These are phyloP conservation scores for Globisporangium solare DNA, from an alignment of 352 stramenopile genomes.

Conservation along the genomic window DNA sequence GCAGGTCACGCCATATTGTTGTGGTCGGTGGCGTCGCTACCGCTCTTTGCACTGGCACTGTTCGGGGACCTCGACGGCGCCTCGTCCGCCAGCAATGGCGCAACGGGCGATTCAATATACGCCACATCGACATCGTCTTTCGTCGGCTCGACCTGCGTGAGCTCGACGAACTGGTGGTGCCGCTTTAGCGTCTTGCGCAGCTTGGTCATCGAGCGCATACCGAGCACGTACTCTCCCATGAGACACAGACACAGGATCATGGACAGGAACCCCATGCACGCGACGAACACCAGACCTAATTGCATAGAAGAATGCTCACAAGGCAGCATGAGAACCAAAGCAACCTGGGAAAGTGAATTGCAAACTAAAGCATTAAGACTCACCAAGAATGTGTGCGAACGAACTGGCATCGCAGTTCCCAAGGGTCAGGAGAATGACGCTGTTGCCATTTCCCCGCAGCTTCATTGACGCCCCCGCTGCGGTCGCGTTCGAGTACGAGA, in stretches of 20 bases:
- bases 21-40: no score
- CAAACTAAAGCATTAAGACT: background rate
- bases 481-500: conserved; percentile 24
- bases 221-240: conserved; percentile 42
- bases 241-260: conserved; percentile 34
- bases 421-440: conserved; percentile 23
- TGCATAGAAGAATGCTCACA: background rate
- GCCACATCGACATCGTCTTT: conserved; percentile 4
- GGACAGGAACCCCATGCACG: conserved; percentile 37
- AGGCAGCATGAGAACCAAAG: background rate
- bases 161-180: conserved; percentile 29
- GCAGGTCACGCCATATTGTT: no score
- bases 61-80: no score
- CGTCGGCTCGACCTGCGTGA: conserved; percentile 27
- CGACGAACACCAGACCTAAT: conserved; percentile 35
- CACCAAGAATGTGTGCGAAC: conserved; percentile 35
- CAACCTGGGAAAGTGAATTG: no score
- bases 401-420: conserved; percentile 38
- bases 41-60: no score
- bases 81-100: background rate
- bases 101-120: background rate
- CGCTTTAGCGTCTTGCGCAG: conserved; percentile 23
- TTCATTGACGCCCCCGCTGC: conserved; percentile 2
- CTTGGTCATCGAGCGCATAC: conserved; percentile 35
- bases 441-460: background rate